Conservation (phyloP, 1,139 yeast genomes). For the Candida sanyaensis region DNA sequence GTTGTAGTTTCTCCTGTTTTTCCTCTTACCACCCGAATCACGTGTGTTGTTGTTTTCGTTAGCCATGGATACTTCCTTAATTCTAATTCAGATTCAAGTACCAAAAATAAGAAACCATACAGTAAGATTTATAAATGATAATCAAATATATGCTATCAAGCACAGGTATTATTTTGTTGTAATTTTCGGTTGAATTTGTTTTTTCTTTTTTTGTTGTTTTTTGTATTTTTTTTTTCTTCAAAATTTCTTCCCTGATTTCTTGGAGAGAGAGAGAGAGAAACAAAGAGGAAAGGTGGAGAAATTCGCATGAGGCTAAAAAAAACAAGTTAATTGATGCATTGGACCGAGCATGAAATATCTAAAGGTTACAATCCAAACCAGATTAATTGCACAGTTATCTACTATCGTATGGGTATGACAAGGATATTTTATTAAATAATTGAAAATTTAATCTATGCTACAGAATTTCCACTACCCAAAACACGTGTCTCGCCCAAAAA, state of each 20-base stretch:
- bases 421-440: neutral
- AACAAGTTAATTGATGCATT: neutral
- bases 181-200: neutral
- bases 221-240: neutral
- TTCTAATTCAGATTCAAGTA: neutral
- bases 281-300: constrained; percentile 4
- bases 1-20: neutral
- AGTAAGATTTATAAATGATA: neutral
- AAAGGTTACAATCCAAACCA: too few species aligned
- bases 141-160: neutral
- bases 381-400: too few species aligned
- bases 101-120: neutral
- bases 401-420: too few species aligned
- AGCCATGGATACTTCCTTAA: neutral
- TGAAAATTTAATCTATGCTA: neutral
- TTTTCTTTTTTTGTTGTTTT: neutral
- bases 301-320: neutral
- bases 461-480: constrained; percentile 11
- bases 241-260: neutral
- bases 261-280: neutral
- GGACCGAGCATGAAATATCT: too few species aligned
- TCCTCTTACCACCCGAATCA: neutral
- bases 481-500: constrained; percentile 10
- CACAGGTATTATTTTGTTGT: neutral
- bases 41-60: neutral